Evolutionary conservation across 2,329 filamentous ascomycete species (phyloP).

Genomic region (Arthrinium puccinioides): DNA sequence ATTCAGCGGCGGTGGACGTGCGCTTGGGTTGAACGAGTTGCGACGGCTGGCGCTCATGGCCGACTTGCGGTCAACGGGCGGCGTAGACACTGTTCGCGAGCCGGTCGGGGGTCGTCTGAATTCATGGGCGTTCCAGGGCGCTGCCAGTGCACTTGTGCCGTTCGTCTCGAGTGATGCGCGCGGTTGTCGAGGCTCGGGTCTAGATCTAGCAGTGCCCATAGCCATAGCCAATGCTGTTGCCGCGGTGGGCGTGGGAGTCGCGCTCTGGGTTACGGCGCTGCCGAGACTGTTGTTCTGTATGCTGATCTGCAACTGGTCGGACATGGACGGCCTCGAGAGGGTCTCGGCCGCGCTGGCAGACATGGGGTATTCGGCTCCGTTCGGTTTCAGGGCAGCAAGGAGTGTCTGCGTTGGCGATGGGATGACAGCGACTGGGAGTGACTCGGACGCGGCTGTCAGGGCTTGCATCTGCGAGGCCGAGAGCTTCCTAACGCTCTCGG

Average conservation of each 20-base stretch:
- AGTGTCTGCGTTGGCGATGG: constrained; percentile 10
- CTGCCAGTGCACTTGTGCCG: constrained; percentile 2
- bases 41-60: constrained; percentile 29
- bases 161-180: constrained; percentile 5
- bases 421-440: constrained; percentile 45
- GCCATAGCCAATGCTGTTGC: too few relatives aligned
- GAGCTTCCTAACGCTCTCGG: constrained; percentile 43
- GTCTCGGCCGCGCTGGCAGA: constrained; percentile 29
- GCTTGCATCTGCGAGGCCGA: constrained; percentile 53
- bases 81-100: constrained; percentile 43
- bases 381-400: constrained; percentile 16
- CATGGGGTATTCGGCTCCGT: constrained; percentile 25
- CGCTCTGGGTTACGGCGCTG: constrained; percentile 20
- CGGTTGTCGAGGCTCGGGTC: constrained; percentile 1
- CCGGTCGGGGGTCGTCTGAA: constrained; percentile 26
- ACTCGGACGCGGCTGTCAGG: constrained; percentile 48
- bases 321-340: constrained; percentile 21
- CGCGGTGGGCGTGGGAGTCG: constrained; percentile 16
- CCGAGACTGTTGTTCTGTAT: constrained; percentile 20
- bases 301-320: constrained; percentile 22
- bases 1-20: constrained; percentile 36
- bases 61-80: constrained; percentile 36
- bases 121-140: constrained; percentile 16
- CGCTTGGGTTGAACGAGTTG: constrained; percentile 41
- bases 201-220: neutral